Conservation (phyloP, 305 asterid species). For the Salvia sclarea region DNA sequence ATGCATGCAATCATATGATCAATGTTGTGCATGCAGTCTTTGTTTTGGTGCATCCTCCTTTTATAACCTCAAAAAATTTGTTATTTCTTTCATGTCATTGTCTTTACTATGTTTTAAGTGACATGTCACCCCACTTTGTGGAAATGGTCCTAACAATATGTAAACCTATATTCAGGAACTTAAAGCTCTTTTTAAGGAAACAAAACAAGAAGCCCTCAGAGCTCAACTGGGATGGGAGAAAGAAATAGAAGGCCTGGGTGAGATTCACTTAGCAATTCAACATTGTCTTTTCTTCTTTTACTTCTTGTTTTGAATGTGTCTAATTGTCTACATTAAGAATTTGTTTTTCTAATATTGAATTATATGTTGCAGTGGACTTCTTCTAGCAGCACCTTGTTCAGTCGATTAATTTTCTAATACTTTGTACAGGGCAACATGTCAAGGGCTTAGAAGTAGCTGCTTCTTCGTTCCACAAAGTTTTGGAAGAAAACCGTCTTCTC, state of each 20-base stretch:
- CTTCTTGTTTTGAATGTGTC: neutral
- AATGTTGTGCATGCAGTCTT: neutral
- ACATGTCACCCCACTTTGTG: neutral
- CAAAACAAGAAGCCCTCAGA: slow-evolving; percentile 56
- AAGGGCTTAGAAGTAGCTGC: slow-evolving; percentile 71
- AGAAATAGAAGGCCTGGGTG: slow-evolving; percentile 69
- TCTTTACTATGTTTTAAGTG: slow-evolving; percentile 10
- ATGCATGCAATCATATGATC: slow-evolving; percentile 5
- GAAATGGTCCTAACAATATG: neutral
- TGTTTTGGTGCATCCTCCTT: neutral
- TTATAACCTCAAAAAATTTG: neutral
- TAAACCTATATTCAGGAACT: slow-evolving; percentile 55
- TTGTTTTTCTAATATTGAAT: neutral
- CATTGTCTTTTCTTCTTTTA: slow-evolving; percentile 5
- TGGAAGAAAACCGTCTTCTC: slow-evolving; percentile 86
- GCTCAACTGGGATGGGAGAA: slow-evolving; percentile 62
- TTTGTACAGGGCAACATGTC: slow-evolving; percentile 59
- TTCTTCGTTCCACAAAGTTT: slow-evolving; percentile 72
- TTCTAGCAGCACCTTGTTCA: slow-evolving; percentile 17
- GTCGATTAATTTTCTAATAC: slow-evolving; percentile 11
- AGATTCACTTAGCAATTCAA: slow-evolving; percentile 38
- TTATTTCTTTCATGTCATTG: slow-evolving; percentile 13
- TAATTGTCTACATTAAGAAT: slow-evolving; percentile 14
- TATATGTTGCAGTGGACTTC: neutral
- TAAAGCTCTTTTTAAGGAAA: slow-evolving; percentile 53